phyloP scores from a whole-genome alignment of 2,329 filamentous ascomycete genomes.

The Magnaporthiopsis poae region DNA sequence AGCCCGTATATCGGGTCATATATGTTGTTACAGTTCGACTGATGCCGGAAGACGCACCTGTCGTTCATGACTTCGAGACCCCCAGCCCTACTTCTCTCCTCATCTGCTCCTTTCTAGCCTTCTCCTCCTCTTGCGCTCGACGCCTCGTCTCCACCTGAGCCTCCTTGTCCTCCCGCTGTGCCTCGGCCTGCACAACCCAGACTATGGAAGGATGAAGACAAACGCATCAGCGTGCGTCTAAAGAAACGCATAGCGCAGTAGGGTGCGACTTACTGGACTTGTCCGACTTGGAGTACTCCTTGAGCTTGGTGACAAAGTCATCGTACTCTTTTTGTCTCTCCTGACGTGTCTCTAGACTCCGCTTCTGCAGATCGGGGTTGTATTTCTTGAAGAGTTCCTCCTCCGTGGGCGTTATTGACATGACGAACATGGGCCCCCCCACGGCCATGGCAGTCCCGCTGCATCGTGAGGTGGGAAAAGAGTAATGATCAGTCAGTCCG shows the following conservation, averaged over 20 bases:
- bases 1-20: background rate
- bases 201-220: conserved; percentile 24
- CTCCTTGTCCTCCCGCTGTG: conserved; percentile 32
- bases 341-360: conserved; percentile 68
- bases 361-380: conserved; percentile 86
- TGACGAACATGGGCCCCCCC: conserved; percentile 75
- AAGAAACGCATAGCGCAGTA: background rate
- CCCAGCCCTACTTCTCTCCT: conserved; percentile 36
- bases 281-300: conserved; percentile 81
- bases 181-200: conserved; percentile 42
- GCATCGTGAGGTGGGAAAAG: conserved; percentile 7
- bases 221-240: background rate
- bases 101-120: conserved; percentile 37
- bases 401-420: conserved; percentile 72
- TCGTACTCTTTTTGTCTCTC: conserved; percentile 78
- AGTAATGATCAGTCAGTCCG: background rate
- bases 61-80: conserved; percentile 13
- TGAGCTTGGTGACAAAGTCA: conserved; percentile 72
- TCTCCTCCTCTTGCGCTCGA: conserved; percentile 31
- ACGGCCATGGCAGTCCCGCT: conserved; percentile 65
- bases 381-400: conserved; percentile 88
- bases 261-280: conserved; percentile 63
- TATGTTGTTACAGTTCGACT: background rate
- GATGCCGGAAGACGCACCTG: background rate
- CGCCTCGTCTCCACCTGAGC: conserved; percentile 25